Percentiles rank a stretch among this genome's conserved stretches.
Conservation (phyloP, 805 yeast genomes). For the Hanseniaspora lindneri region DNA sequence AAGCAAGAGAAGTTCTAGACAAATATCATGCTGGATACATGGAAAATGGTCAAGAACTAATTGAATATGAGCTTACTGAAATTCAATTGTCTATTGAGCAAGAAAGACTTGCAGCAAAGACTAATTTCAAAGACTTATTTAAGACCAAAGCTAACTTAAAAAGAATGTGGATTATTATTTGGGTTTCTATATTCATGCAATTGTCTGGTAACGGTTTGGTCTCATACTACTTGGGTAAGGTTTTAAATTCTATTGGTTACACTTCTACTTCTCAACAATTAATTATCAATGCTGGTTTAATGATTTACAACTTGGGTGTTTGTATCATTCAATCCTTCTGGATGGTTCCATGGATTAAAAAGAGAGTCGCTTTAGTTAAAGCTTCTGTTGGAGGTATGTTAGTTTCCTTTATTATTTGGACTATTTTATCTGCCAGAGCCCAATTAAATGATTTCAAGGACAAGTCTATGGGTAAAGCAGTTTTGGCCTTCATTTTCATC, state of each 20-base stretch:
- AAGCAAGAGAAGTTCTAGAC: slow-evolving; percentile 35
- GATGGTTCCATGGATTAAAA: slow-evolving; percentile 27
- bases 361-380: slow-evolving; percentile 31
- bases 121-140: slow-evolving; percentile 33
- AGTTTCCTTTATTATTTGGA: slow-evolving; percentile 34
- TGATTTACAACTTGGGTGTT: slow-evolving; percentile 35
- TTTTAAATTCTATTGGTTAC: slow-evolving; percentile 43
- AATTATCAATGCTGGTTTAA: slow-evolving; percentile 40
- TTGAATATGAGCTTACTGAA: slow-evolving; percentile 33
- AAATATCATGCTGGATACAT: slow-evolving; percentile 33
- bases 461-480: slow-evolving; percentile 35
- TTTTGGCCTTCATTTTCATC: slow-evolving; percentile 41
- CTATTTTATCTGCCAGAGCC: slow-evolving; percentile 37
- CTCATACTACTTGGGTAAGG: slow-evolving; percentile 40
- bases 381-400: slow-evolving; percentile 31
- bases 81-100: slow-evolving; percentile 33
- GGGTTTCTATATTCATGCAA: slow-evolving; percentile 34
- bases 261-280: slow-evolving; percentile 36
- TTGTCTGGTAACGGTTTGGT: slow-evolving; percentile 43
- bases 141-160: slow-evolving; percentile 33
- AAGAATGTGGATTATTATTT: slow-evolving; percentile 31
- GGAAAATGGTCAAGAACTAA: slow-evolving; percentile 29
- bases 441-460: slow-evolving; percentile 34
- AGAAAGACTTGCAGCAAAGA: slow-evolving; percentile 28
- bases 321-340: slow-evolving; percentile 27